Percentiles rank a stretch among this genome's conserved stretches.
Evolutionary conservation across 1,139 yeast species (phyloP).

Genomic region (Yamadazyma dendronema): DNA sequence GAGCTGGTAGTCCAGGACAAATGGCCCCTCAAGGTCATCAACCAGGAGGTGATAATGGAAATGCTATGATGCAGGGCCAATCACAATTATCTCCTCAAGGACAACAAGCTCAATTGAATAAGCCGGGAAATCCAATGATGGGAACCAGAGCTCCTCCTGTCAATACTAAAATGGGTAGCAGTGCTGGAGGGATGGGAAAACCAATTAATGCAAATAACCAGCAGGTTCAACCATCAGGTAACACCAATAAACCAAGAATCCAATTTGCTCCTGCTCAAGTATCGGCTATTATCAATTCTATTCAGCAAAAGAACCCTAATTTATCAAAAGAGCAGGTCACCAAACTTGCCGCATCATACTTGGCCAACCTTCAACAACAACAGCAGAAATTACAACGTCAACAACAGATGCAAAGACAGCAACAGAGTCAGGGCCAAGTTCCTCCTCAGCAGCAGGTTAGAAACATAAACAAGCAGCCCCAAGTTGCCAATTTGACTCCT

Average conservation of each 20-base stretch:
- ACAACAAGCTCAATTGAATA: constrained; percentile 6
- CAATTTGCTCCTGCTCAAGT: constrained; percentile 64
- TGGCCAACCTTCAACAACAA: constrained; percentile 58
- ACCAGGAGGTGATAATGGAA: neutral
- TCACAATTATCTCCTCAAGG: constrained; percentile 3
- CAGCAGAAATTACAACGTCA: constrained; percentile 38
- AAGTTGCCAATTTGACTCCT: constrained; percentile 33
- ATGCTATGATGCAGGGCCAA: constrained; percentile 1
- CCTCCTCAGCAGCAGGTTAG: constrained; percentile 16
- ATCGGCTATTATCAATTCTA: constrained; percentile 65
- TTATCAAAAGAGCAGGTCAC: constrained; percentile 71
- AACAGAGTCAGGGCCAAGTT: constrained; percentile 33
- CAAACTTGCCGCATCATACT: constrained; percentile 66
- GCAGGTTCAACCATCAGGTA: constrained; percentile 17
- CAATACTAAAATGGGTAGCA: constrained; percentile 5
- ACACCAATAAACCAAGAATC: constrained; percentile 32
- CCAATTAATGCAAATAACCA: constrained; percentile 5
- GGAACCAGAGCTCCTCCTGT: constrained; percentile 17
- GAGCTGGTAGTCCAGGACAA: constrained; percentile 6
- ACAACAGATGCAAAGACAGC: constrained; percentile 14
- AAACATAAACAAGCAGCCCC: constrained; percentile 23
- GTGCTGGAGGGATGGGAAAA: constrained; percentile 3
- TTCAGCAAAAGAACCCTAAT: constrained; percentile 67
- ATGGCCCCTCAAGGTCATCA: neutral
- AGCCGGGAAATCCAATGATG: constrained; percentile 12